Conservation (phyloP, 2,329 filamentous ascomycete genomes). For the Exophiala oligosperma region DNA sequence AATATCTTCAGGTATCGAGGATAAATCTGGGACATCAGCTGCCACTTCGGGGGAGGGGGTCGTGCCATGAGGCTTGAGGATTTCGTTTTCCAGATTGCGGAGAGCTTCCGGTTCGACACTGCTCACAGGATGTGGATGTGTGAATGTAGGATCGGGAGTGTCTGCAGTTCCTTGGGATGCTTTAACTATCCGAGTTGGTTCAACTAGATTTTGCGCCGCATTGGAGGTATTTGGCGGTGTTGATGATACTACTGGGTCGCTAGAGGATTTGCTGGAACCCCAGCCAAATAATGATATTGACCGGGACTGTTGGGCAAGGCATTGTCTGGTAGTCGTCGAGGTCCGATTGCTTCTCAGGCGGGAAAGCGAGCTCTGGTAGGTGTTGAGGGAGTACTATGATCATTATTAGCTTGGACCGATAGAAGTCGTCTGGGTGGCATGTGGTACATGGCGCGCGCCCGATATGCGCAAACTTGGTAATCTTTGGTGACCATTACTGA, state of each 20-base stretch:
- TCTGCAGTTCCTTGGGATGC: conserved; percentile 25
- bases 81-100: conserved; percentile 15
- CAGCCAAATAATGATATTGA: conserved; percentile 27
- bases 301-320: conserved; percentile 18
- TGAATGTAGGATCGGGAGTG: conserved; percentile 14
- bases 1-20: conserved; percentile 69
- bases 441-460: conserved; percentile 17
- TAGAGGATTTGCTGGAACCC: conserved; percentile 13
- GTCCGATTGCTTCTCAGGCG: background rate
- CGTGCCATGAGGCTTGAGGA: conserved; percentile 18
- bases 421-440: background rate
- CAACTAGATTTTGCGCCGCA: conserved; percentile 5
- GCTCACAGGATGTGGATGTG: conserved; percentile 8
- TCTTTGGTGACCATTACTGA: conserved; percentile 15
- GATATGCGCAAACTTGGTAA: conserved; percentile 1
- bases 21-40: conserved; percentile 33
- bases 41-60: background rate
- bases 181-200: conserved; percentile 22
- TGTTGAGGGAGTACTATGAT: conserved; percentile 11
- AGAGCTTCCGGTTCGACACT: conserved; percentile 18
- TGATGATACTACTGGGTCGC: background rate
- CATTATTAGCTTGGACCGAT: conserved; percentile 2
- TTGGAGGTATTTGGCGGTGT: background rate
- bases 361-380: conserved; percentile 5
- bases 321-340: background rate